Base-by-base conservation (phyloP, 805 yeast genomes). In the Starmerella floris region DNA sequence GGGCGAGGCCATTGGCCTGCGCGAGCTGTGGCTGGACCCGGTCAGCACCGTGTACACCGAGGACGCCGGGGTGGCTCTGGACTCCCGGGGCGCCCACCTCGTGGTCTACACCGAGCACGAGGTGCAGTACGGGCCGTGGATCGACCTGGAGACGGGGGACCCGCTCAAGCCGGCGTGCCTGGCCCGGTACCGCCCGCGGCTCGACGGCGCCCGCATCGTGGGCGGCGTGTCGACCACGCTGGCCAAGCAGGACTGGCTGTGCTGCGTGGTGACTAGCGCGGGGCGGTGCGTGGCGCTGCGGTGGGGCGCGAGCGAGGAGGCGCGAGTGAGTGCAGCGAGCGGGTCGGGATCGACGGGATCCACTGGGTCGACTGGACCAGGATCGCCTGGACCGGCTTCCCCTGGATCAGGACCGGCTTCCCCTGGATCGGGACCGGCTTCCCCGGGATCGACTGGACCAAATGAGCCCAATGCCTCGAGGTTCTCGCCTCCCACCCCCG, bases 1-100 rank as follows among this genome's bases (percentile, higher is more conserved):
- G 1, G 68, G 68, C 4, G 68, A 63, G 45, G 59, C 58, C 8
- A 50, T 57, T 16, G 67, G 67, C 3, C 59, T 62, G 2, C 52
- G 62, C 5, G 66, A 62, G 32, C 44, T 60, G 17, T 39, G 44
- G 44, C 49, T 53, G 21, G 44, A 56, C 11, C 49, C 56, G 23
- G 48, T 57, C 22, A 33, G 53, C 21, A 35, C 51, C 15, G 10
- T 46, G 8, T 42, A 39, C 25, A 35, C 43, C 19, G 47, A 42
- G 39, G 41, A 37, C 32, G 17, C 13, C n/a, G 35, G 44, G 15
- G 26, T 31, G 3, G 23, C 35, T n/a, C 32, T 49, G n/a, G 43
- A 33, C 22, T 23, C 46, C 11, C 5, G 28, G 21, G 52, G 51
- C 19, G 33, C 39, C n/a, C 36, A 34, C 11, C 44, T 49, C 19